Conservation (phyloP, 768 basidiomycete genomes). For the Boletales sp. region DNA sequence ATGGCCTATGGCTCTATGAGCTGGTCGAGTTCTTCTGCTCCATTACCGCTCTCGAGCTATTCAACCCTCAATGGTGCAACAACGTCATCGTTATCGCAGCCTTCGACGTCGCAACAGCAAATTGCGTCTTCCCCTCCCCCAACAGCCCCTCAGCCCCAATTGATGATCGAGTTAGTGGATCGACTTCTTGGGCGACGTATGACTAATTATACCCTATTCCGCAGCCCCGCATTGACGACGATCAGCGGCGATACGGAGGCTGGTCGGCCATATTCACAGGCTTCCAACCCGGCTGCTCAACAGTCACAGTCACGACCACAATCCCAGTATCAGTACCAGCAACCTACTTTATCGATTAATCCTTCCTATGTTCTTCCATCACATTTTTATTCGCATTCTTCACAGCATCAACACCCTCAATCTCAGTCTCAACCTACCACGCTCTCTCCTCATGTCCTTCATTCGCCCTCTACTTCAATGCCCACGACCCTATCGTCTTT, state of each 20-base stretch:
- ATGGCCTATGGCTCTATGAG: conserved; percentile 49
- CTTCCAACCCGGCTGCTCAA: conserved; percentile 37
- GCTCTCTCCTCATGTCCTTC: conserved; percentile 67
- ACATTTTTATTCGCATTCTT: conserved; percentile 36
- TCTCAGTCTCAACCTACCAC: conserved; percentile 49
- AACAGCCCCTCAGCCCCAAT: conserved; percentile 29
- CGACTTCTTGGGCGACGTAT: background rate
- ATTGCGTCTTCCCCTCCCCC: conserved; percentile 25
- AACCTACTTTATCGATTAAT: conserved; percentile 41
- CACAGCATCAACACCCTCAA: conserved; percentile 27
- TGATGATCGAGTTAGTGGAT: conserved; percentile 67
- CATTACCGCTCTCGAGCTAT: conserved; percentile 65
- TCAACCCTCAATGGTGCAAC: conserved; percentile 81
- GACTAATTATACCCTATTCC: conserved; percentile 12
- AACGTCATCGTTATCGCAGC: conserved; percentile 35
- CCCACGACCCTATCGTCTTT: conserved; percentile 35
- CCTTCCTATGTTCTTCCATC: conserved; percentile 37
- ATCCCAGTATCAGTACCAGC: conserved; percentile 38
- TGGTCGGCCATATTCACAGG: conserved; percentile 44
- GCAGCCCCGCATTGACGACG: conserved; percentile 58
- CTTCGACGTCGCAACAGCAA: conserved; percentile 31
- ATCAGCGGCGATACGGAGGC: conserved; percentile 51
- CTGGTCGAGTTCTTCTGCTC: conserved; percentile 41
- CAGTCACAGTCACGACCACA: conserved; percentile 34
- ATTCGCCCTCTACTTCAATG: conserved; percentile 46